Base-by-base conservation (phyloP, 2,329 filamentous ascomycete genomes). In the Claviceps monticola region DNA sequence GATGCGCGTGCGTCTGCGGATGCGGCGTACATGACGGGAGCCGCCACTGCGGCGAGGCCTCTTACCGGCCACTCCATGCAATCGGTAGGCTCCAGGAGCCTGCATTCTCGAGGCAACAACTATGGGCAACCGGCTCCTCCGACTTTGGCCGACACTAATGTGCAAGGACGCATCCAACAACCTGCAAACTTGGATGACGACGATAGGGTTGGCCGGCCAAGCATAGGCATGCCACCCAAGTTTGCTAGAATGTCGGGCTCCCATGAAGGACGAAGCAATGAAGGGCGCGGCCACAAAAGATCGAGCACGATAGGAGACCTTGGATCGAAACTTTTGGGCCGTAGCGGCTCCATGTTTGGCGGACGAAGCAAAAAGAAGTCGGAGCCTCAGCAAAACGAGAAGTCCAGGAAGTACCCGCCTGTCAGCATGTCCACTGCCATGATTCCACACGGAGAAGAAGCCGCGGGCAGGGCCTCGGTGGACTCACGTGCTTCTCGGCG, bases 101-200 rank as follows among this genome's bases (percentile, higher is more conserved):
- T 73, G 38, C 63, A 70, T 63, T 58, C 80, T 77, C 86, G 65
- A 84, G 86, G 53, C 48, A 68, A 65, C 47, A 68, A 65, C 47
- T 96, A 97, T 66, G 88, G 88, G 57, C 88, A 94, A 67, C 93
- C 91, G 48, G 83, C 83, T 46, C 88, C 88, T 51, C 90, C 93
- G 34, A 82, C 88, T 47, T 83, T 96, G 54, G 89, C 89, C 48
- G 84, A 86, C 59, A 93, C 89, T 50, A 95, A 93, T 66, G 89
- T 80, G 4, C 86, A 95, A 65, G 91, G 89, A 56, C 86, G 86
- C 56, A 88, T 97, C 60, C 86, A 93, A 57, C 91, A 95, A 64
- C 86, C 86, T 61, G 58, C 60, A 1, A 63, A 60, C 3, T 80
- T 79, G 57, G 88, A 90, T 38, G 88, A 91, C 36, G 85, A 84